Base-by-base conservation (phyloP, 129 eudicot genomes). In the Glebionis coronaria region DNA sequence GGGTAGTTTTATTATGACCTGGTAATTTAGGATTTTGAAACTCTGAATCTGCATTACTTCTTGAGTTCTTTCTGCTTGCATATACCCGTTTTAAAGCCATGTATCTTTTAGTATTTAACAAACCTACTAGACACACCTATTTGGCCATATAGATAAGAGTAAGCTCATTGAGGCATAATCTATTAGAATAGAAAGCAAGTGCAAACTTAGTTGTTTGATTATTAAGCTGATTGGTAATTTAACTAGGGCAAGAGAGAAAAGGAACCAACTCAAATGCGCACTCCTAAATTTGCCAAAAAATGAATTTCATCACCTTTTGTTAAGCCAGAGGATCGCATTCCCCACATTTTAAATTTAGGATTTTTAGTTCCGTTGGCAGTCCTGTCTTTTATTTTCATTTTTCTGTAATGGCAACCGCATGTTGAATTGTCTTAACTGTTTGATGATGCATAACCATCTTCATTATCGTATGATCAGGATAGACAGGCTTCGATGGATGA, bases 401-500 rank as follows among this genome's bases (percentile, higher is more conserved):
- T 31, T 19, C 23, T 72, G 28, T 58, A 14, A 44, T 14, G 62
- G 62, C 69, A 61, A 12, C 55, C 9, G 18, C 42, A 4, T 18
- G 12, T 61, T 21, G 47, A 55, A 38, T 44, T 40, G 7, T 0
- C 0, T 29, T 58, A 16, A 16, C 18, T 14, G 62, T 19, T n/a
- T 53, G 44, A 56, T 54, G 46, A 56, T 73, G 72, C 55, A 61
- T 74, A 65, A 54, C 27, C n/a, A 59, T 20, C 16, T 63, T n/a
- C 10, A 47, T 51, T 70, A 59, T 60, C 56, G 11, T 35, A 21
- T 81, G 51, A 66, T 50, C 64, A 93, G 98, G 95, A 93, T 56
- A 72, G 79, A 54, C 71, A 70, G 60, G 86, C 81, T 50, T 78
- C 97, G 13, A 51, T 83, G 21, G 85, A 78, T 52, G 95, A 66